Evolutionary conservation across 2,329 filamentous ascomycete genomes (phyloP), one percentile per base, ranked within the genome.

Genomic region (Fusarium nygamai): DNA sequence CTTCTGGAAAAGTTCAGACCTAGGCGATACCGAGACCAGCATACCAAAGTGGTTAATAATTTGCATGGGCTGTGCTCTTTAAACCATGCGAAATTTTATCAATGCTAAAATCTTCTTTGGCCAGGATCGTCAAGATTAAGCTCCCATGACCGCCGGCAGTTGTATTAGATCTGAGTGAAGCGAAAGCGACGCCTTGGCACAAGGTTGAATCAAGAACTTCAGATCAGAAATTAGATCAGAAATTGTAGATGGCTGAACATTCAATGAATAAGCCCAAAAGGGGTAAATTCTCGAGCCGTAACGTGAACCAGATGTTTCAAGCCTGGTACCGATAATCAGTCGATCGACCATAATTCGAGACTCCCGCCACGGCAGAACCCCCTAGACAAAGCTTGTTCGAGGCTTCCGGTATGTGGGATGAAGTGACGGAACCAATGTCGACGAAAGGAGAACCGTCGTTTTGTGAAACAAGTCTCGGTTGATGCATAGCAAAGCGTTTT

Each of bases 381-480:
- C n/a, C 27, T 60, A 63, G 51, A 39, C 24, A 62, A 69, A 71
- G 68, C 61, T 58, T 74, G 71, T 74, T 72, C 56, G 67, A 61
- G 29, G 39, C 62, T 39, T 39, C 43, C 67, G 67, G 39, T n/a
- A 69, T 46, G 67, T 69, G 67, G 67, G 67, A 64, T 50, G 43
- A 29, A 46, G 47, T 29, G 24, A 16, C 38, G 31, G 44, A 44
- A 29, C n/a, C 38, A 20, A 17, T 50, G 61, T 60, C 56, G 27
- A 51, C 24, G 34, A 54, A 68, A 58, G 33, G 53, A 62, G 38
- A 44, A 56, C 24, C 34, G 46, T 61, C 34, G 29, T 61, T 69
- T 74, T 53, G 56, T 67, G 65, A 75, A 76, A 76, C 73, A 58
- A 44, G 38, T 47, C 73, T 57, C 44, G 34, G 61, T 53, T 53